phyloP scores from a whole-genome alignment of 306 rosid species.

The Acacia acuminata region DNA sequence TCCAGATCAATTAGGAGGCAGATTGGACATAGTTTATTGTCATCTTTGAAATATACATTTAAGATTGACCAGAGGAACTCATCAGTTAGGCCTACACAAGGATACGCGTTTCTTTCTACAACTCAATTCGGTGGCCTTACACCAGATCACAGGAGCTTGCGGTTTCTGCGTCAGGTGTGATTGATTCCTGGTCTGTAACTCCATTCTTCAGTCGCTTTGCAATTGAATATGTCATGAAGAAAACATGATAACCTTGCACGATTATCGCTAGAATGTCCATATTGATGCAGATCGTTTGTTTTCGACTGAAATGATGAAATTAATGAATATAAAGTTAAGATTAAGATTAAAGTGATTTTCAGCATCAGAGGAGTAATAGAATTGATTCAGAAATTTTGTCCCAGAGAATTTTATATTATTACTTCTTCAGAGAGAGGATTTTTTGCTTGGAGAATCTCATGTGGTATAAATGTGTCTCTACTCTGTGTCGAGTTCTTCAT shows the following conservation, averaged over 20 bases:
- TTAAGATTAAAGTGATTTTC: slow-evolving; percentile 24
- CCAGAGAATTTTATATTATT: slow-evolving; percentile 7
- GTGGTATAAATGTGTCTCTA: background rate
- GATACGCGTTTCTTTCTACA: slow-evolving; percentile 85
- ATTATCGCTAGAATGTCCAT: slow-evolving; percentile 22
- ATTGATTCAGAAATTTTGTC: slow-evolving; percentile 9
- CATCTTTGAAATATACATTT: slow-evolving; percentile 82
- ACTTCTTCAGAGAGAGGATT: background rate
- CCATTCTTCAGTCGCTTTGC: slow-evolving; percentile 23
- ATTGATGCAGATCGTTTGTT: background rate
- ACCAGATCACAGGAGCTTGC: slow-evolving; percentile 83
- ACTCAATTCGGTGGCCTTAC: slow-evolving; percentile 92
- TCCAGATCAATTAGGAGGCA: slow-evolving; percentile 93
- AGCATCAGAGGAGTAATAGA: slow-evolving; percentile 9
- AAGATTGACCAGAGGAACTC: slow-evolving; percentile 85
- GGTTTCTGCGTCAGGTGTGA: slow-evolving; percentile 84
- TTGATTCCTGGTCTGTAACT: slow-evolving; percentile 25
- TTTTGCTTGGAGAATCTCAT: background rate
- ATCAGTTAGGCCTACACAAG: slow-evolving; percentile 69
- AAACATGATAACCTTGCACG: slow-evolving; percentile 7
- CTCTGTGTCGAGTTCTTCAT: background rate
- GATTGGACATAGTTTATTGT: slow-evolving; percentile 87
- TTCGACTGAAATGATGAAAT: background rate
- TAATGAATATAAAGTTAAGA: slow-evolving; percentile 4
- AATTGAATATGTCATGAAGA: slow-evolving; percentile 27